These are phyloP conservation scores for Macrophomina pseudophaseolina DNA, from an alignment of 2,329 filamentous ascomycete species.

Conservation along the genomic window DNA sequence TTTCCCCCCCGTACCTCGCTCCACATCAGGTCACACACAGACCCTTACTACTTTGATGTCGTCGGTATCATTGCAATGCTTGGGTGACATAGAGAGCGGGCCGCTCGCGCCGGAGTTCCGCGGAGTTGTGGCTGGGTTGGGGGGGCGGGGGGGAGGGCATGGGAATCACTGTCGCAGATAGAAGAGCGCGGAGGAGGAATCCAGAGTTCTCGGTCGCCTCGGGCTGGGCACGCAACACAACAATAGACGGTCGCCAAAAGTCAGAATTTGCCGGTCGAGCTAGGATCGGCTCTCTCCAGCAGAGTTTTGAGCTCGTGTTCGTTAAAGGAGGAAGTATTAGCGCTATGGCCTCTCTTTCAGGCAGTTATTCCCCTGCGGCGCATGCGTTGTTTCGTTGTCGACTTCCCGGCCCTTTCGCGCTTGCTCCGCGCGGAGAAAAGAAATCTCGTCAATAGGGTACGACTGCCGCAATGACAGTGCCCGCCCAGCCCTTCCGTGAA, in stretches of 20 bases:
- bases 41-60: neutral
- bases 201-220: neutral
- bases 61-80: neutral
- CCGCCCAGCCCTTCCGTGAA: no score
- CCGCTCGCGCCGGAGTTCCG: conserved; percentile 2
- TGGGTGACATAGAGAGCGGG: neutral
- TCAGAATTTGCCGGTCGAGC: neutral
- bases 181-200: neutral
- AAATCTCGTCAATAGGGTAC: neutral
- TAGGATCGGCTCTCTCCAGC: neutral
- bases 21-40: neutral
- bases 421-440: neutral
- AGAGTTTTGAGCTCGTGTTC: neutral
- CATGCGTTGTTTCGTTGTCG: neutral
- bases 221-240: neutral
- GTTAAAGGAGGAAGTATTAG: neutral
- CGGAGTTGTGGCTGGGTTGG: neutral
- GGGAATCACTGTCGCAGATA: neutral
- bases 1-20: neutral
- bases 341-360: neutral
- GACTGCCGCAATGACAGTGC: no score
- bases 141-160: neutral
- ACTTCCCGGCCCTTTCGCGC: no score
- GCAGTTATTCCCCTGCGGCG: neutral
- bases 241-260: neutral